Evolutionary conservation across 2,329 filamentous ascomycete genomes (phyloP).

Genomic region (Lecanicillium sp.): DNA sequence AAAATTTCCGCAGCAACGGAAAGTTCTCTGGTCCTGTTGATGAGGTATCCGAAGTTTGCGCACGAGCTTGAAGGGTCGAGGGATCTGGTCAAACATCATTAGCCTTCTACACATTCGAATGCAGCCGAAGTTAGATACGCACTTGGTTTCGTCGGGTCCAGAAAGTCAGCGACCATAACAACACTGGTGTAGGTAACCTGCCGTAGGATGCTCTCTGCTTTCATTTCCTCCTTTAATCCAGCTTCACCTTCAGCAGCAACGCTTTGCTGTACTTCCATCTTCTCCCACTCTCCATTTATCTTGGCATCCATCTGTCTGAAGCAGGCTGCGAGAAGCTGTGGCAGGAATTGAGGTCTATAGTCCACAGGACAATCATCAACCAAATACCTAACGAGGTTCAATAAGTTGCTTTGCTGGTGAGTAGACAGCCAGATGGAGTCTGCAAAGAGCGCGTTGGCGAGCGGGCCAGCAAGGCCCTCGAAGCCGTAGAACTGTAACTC

Average conservation of each 20-base stretch:
- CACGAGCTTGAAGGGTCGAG: slow-evolving; percentile 18
- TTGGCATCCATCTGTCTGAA: slow-evolving; percentile 85
- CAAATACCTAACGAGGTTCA: slow-evolving; percentile 80
- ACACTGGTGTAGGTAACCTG: slow-evolving; percentile 90
- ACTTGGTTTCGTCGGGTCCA: slow-evolving; percentile 68
- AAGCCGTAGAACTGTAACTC: slow-evolving; percentile 90
- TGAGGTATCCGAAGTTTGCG: slow-evolving; percentile 9
- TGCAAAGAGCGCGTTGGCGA: slow-evolving; percentile 77
- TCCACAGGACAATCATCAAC: slow-evolving; percentile 87
- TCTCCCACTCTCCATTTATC: slow-evolving; percentile 79
- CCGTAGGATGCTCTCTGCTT: slow-evolving; percentile 87
- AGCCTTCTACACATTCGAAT: not conserved
- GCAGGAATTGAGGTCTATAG: slow-evolving; percentile 71
- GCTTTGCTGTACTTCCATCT: slow-evolving; percentile 56
- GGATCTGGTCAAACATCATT: slow-evolving; percentile 21
- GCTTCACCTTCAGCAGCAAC: slow-evolving; percentile 64
- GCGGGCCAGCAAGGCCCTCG: slow-evolving; percentile 68
- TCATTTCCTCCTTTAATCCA: slow-evolving; percentile 89
- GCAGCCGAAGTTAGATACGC: slow-evolving; percentile 23
- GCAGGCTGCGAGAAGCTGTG: slow-evolving; percentile 71
- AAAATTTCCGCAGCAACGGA: slow-evolving; percentile 70
- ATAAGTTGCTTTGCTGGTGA: slow-evolving; percentile 87
- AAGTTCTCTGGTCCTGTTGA: slow-evolving; percentile 28
- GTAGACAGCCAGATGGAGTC: slow-evolving; percentile 78
- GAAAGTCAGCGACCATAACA: slow-evolving; percentile 80